phyloP scores from a whole-genome alignment of 495 filamentous ascomycete genomes.

The Hypoxylon rickii region DNA sequence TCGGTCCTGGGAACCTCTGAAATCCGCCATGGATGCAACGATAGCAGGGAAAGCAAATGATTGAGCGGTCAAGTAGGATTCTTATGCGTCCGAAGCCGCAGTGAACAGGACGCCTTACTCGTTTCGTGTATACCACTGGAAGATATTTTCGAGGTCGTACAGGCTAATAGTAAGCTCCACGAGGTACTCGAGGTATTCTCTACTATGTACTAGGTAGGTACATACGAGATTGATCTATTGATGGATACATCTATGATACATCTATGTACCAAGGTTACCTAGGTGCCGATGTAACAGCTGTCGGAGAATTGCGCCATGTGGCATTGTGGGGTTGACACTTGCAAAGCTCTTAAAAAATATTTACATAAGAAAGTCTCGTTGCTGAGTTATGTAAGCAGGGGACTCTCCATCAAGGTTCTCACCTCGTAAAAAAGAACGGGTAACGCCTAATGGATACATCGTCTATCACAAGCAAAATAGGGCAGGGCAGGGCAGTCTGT shows the following conservation, averaged over 20 bases:
- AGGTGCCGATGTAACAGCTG: no score
- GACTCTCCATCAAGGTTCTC: slow-evolving; percentile 20
- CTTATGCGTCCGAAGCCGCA: slow-evolving; percentile 21
- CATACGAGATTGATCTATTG: neutral
- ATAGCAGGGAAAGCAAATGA: slow-evolving; percentile 7
- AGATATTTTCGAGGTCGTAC: neutral
- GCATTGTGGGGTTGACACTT: slow-evolving; percentile 5
- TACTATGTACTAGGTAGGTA: no score
- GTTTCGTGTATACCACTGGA: neutral
- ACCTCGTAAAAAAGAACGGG: no score
- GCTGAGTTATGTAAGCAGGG: no score
- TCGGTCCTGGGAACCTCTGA: slow-evolving; percentile 18
- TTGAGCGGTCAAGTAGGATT: slow-evolving; percentile 18
- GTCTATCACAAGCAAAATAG: no score
- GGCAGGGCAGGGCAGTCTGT: no score
- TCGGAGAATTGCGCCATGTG: slow-evolving; percentile 18
- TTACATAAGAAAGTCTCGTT: slow-evolving; percentile 15
- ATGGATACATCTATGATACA: neutral
- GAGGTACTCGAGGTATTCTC: no score
- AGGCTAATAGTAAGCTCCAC: slow-evolving; percentile 3
- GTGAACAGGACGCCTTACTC: neutral
- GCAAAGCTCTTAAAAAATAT: no score
- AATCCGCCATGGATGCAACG: slow-evolving; percentile 27
- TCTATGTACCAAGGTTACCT: neutral
- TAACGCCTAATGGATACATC: no score